Evolutionary conservation across 2,329 filamentous ascomycete species (phyloP), one percentile per base, ranked within the genome.

Genomic region (Microdochium paspali): DNA sequence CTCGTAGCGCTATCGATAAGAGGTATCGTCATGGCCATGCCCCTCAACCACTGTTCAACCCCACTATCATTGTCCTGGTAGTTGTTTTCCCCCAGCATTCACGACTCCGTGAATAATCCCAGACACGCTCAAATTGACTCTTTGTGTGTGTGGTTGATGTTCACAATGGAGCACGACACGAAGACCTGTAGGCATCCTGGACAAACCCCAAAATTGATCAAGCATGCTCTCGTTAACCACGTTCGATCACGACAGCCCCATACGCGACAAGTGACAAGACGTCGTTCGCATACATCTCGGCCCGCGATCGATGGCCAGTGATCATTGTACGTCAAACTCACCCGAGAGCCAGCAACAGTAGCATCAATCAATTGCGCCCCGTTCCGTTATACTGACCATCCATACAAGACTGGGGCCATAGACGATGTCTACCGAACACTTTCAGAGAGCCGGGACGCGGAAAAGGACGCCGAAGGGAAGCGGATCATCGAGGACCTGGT

Each of bases 371-470:
- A n/a, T n/a, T n/a, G n/a, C n/a, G n/a, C n/a, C n/a, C n/a, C n/a
- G 39, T 12, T 35, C 44, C 4, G 21, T 44, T 3, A 6, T 44
- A 21, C n/a, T 0, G 21, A 10, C 2, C 28, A 24, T 10, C n/a
- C n/a, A n/a, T n/a, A 40, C 23, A 52, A 94, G 88, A 97, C 93
- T 15, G 82, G 90, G 62, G 87, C 85, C 48, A 93, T 98, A 59
- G 91, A 98, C 63, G 91, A 97, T 65, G 76, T 95, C n/a, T 90
- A 95, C 69, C 86, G 87, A 46, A 76, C 86, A 7, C 77, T 85
- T 3, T 71, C 73, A 28, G 68, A 72, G 49, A 71, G 73, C 46
- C 72, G 77, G 30, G 80, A 88, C 46, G 66, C 81, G 10, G 75
- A 80, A 50, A 85, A 85, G 61, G 67, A 74, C 28, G 77, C 78